Evolutionary conservation across 2,329 filamentous ascomycete genomes (phyloP).

Genomic region (Xylariaceae sp.): DNA sequence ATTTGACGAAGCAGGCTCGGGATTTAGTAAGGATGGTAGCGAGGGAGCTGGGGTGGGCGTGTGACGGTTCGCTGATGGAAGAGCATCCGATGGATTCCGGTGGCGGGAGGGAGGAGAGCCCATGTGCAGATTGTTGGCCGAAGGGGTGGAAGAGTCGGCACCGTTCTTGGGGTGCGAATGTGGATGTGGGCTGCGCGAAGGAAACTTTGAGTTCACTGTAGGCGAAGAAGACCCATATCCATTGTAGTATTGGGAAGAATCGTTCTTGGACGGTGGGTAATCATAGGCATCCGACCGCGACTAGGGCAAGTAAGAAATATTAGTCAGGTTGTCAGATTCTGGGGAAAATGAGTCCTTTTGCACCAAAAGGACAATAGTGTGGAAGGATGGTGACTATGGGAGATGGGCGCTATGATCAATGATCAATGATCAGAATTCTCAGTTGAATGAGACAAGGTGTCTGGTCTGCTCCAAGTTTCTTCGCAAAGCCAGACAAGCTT

Average conservation of each 20-base stretch:
- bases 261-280: conserved; percentile 36
- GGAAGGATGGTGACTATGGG: conserved; percentile 1
- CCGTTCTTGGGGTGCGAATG: conserved; percentile 46
- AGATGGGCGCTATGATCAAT: conserved; percentile 25
- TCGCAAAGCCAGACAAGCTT: conserved; percentile 23
- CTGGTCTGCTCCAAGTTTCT: conserved; percentile 12
- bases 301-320: conserved; percentile 24
- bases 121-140: conserved; percentile 42
- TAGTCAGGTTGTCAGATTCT: conserved; percentile 18
- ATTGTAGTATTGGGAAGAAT: conserved; percentile 35
- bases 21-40: conserved; percentile 44
- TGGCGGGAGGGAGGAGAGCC: conserved; percentile 41
- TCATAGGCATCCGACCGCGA: conserved; percentile 54
- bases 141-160: conserved; percentile 39
- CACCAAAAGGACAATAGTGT: neutral
- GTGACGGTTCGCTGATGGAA: conserved; percentile 36
- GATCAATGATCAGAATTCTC: too few relatives aligned
- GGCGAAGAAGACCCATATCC: conserved; percentile 42
- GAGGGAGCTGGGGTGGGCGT: conserved; percentile 42
- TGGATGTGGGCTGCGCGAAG: conserved; percentile 40
- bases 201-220: conserved; percentile 38
- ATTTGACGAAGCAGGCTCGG: conserved; percentile 42
- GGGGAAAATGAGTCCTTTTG: neutral
- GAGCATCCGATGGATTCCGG: conserved; percentile 37
- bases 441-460: conserved; percentile 27